Evolutionary conservation across 257 asterid species (phyloP).

Genomic region (Striga asiatica): DNA sequence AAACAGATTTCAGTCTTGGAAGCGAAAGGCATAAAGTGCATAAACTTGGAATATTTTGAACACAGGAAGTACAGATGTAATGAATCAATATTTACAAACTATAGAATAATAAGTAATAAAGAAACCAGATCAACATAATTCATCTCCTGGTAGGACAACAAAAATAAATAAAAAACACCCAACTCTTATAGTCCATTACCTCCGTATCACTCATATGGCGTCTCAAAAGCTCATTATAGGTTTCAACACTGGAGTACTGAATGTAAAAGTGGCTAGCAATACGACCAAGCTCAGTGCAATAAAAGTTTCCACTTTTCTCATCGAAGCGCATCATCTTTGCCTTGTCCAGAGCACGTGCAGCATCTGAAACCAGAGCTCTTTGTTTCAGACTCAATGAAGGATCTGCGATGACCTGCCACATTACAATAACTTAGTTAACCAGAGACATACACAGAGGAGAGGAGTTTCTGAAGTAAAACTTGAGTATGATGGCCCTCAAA

Average conservation of each 20-base stretch:
- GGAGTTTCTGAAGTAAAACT: not conserved
- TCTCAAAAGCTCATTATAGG: conserved; percentile 78
- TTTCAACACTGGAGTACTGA: conserved; percentile 94
- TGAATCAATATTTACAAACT: not conserved
- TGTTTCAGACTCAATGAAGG: conserved; percentile 89
- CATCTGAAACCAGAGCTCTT: conserved; percentile 81
- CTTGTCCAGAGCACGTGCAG: conserved; percentile 95
- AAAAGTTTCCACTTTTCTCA: conserved; percentile 97
- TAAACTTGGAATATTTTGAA: not conserved
- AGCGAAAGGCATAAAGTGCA: conserved; percentile 2
- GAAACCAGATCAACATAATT: not conserved
- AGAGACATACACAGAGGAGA: too few relatives aligned
- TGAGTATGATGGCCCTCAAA: not conserved
- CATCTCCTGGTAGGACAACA: not conserved
- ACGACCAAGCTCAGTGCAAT: conserved; percentile 98
- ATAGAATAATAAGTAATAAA: not conserved
- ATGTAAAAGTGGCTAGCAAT: conserved; percentile 98
- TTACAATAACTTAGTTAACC: conserved; percentile 7
- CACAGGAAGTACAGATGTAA: conserved; percentile 1
- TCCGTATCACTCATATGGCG: conserved; percentile 97
- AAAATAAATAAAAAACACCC: not conserved
- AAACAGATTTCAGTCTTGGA: not conserved
- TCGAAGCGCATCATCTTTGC: conserved; percentile 99
- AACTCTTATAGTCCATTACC: conserved; percentile 38
- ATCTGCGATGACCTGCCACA: conserved; percentile 73